Conservation (phyloP, 2,329 filamentous ascomycete species). For the Penicillium decumbens region DNA sequence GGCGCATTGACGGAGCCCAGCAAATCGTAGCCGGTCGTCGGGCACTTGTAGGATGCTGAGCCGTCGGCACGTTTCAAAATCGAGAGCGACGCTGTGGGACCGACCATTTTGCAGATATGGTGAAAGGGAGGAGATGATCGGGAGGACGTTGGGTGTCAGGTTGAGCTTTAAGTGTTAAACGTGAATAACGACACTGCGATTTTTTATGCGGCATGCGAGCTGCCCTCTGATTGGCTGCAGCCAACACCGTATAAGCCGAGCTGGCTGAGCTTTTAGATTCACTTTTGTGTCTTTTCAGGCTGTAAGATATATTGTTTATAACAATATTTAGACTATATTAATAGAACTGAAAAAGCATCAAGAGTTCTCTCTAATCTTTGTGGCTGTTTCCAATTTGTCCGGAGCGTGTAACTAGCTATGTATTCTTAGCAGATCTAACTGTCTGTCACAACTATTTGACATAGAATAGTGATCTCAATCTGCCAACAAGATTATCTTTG, state of each 20-base stretch:
- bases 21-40: constrained; percentile 64
- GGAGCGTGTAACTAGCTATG: too few species aligned
- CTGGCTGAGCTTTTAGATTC: background rate
- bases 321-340: background rate
- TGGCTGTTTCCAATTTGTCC: too few species aligned
- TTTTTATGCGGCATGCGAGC: constrained; percentile 19
- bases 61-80: constrained; percentile 38
- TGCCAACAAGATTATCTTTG: too few species aligned
- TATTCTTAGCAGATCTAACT: too few species aligned
- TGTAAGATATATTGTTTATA: background rate
- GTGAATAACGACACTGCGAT: background rate
- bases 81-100: constrained; percentile 33
- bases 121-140: background rate
- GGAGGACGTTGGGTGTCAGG: background rate
- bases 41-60: constrained; percentile 41
- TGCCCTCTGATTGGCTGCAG: constrained; percentile 16
- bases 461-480: too few species aligned
- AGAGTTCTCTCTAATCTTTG: too few species aligned
- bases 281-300: background rate
- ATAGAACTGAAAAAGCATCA: too few species aligned
- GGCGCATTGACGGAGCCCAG: constrained; percentile 87
- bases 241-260: background rate
- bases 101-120: constrained; percentile 29
- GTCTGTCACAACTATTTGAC: too few species aligned
- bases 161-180: background rate